Conservation (phyloP, 2,329 filamentous ascomycete species). For the Fusarium longipes region DNA sequence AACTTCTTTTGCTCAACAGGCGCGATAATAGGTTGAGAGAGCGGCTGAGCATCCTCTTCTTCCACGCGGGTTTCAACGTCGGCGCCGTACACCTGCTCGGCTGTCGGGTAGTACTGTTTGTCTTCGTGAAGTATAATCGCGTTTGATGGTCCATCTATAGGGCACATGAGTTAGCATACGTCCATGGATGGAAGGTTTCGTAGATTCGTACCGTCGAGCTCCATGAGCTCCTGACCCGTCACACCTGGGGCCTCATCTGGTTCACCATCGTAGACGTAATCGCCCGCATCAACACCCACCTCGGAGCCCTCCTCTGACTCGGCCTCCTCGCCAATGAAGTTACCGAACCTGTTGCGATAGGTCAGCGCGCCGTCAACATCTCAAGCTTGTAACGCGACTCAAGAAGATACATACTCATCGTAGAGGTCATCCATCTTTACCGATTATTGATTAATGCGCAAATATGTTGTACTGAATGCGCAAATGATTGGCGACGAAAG, state of each 20-base stretch:
- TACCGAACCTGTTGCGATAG: conserved; percentile 78
- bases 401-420: conserved; percentile 75
- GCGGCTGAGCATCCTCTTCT: conserved; percentile 94
- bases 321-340: conserved; percentile 94
- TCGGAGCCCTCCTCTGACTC: conserved; percentile 88
- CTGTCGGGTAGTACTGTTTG: conserved; percentile 99
- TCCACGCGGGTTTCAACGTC: conserved; percentile 97
- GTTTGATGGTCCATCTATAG: conserved; percentile 83
- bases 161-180: conserved; percentile 13
- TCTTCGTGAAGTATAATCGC: conserved; percentile 98
- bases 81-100: conserved; percentile 91
- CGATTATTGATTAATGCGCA: conserved; percentile 24
- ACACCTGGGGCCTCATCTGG: conserved; percentile 71
- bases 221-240: conserved; percentile 88
- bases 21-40: conserved; percentile 92
- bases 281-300: conserved; percentile 76
- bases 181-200: conserved; percentile 1
- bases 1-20: conserved; percentile 97
- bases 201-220: conserved; percentile 76
- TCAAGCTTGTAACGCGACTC: conserved; percentile 14
- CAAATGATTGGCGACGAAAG: conserved; percentile 31
- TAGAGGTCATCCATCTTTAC: conserved; percentile 90
- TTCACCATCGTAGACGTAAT: conserved; percentile 86
- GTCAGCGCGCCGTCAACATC: conserved; percentile 36
- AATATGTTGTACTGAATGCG: conserved; percentile 24